Evolutionary conservation across 2,329 filamentous ascomycete species (phyloP), one percentile per base, ranked within the genome.

Genomic region (Zymoseptoria ardabiliae): DNA sequence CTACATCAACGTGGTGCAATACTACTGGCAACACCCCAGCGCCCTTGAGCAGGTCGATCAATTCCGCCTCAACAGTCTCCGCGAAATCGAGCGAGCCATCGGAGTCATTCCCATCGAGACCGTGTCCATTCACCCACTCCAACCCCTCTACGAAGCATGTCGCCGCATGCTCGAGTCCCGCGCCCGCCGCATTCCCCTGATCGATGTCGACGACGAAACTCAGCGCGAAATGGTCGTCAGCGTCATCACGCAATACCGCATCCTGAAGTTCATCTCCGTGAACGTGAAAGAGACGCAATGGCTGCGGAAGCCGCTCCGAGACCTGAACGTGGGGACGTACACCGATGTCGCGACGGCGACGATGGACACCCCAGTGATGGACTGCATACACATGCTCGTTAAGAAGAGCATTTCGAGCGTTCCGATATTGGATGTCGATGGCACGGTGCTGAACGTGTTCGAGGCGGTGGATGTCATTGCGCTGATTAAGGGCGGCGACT

Each of bases 1-100:
- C 77, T 99, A 94, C 74, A 95, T 99, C 77, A 99, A 99, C 71
- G 88, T 99, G 59, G 96, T 99, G 49, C 93, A 97, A 74, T 99
- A 99, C 77, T 97, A 99, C 79, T 97, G 91, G 81, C 92, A 97
- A 75, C 95, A 94, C 68, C 94, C 93, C 2, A 90, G 96, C 66
- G 89, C 92, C 60, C 83, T 97, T 62, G 85, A 87, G 65, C 87
- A 93, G 72, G 89, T 99, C 68, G 94, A 97, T 66, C 90, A 96
- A 74, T 97, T 99, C 74, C 87, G 91, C 53, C 78, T 99, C 63
- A 93, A 90, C 77, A 96, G 91, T 72, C 82, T 99, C 60, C 85
- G 93, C 83, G 94, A 97, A 66, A 94, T 99, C 65, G 94, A 99
- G 78, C 93, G 88, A 70, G 91, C 93, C 21, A 91, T 99, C 69